A percentile compares a stretch with the other conserved stretches of the same genome.
Conservation (phyloP, 805 yeast species). For the Kodamaea laetipori region DNA sequence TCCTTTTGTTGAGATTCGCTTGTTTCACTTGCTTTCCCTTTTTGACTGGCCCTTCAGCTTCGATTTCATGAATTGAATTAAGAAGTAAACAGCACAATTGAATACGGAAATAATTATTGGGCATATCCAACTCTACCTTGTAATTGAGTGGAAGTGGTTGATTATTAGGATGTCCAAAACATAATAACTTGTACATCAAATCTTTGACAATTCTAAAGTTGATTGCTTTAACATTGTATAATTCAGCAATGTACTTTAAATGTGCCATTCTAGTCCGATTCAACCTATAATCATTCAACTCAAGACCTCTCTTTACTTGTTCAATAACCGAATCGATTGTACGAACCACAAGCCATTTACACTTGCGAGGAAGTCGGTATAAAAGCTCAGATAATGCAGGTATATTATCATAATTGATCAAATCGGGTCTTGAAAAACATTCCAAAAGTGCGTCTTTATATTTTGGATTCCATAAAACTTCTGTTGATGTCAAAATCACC, state of each 20-base stretch:
- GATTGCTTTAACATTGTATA: conserved; percentile 52
- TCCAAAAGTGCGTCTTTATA: conserved; percentile 33
- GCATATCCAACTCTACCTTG: conserved; percentile 53
- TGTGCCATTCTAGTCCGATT: conserved; percentile 66
- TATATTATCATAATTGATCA: conserved; percentile 59
- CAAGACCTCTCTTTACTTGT: conserved; percentile 64
- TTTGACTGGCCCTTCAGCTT: neutral
- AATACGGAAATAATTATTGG: conserved; percentile 71
- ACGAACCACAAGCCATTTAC: conserved; percentile 42
- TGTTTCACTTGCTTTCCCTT: conserved; percentile 4
- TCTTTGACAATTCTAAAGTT: conserved; percentile 49
- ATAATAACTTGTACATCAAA: conserved; percentile 55
- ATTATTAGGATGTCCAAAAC: conserved; percentile 64
- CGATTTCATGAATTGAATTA: conserved; percentile 15
- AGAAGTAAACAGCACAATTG: conserved; percentile 47
- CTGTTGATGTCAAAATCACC: conserved; percentile 16
- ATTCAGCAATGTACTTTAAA: conserved; percentile 58
- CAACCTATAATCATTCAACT: conserved; percentile 56
- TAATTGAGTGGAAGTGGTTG: conserved; percentile 54
- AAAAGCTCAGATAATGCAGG: conserved; percentile 52
- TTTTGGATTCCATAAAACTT: neutral
- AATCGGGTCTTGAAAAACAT: conserved; percentile 61
- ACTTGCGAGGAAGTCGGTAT: conserved; percentile 20
- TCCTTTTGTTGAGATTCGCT: conserved; percentile 4
- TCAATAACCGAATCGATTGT: conserved; percentile 69